These are phyloP conservation scores for Polyplosphaeria fusca DNA, from an alignment of 495 filamentous ascomycete species.

Conservation along the genomic window DNA sequence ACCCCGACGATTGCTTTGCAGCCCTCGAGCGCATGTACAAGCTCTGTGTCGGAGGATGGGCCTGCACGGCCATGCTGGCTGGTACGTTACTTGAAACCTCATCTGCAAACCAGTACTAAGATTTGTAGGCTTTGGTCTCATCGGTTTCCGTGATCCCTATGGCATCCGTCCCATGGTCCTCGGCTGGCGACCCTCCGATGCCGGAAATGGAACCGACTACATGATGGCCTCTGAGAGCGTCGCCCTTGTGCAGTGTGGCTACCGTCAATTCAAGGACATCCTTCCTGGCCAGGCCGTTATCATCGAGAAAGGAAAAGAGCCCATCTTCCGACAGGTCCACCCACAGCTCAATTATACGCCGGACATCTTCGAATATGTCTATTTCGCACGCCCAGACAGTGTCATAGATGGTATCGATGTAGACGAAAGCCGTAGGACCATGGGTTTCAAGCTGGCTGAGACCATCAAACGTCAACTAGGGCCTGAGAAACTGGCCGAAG, in stretches of 20 bases:
- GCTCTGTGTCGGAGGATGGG: conserved; percentile 79
- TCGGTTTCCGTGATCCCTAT: conserved; percentile 84
- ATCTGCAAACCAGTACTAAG: conserved; percentile 16
- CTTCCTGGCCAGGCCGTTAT: conserved; percentile 91
- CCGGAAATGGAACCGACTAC: conserved; percentile 74
- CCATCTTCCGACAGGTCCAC: conserved; percentile 74
- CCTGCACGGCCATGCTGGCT: conserved; percentile 87
- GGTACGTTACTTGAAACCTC: conserved; percentile 46
- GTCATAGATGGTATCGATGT: conserved; percentile 93
- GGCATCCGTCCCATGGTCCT: conserved; percentile 89
- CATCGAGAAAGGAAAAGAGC: conserved; percentile 76
- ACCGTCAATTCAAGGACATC: conserved; percentile 77
- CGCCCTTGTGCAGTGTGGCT: conserved; percentile 83
- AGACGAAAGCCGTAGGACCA: conserved; percentile 81
- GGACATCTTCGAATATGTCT: conserved; percentile 91
- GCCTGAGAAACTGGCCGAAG: conserved; percentile 70
- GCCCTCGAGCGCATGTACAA: conserved; percentile 71
- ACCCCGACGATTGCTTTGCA: conserved; percentile 84
- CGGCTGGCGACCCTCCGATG: conserved; percentile 68
- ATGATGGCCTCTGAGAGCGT: conserved; percentile 98
- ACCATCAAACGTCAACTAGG: conserved; percentile 72
- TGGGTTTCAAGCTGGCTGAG: conserved; percentile 84
- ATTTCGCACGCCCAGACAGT: conserved; percentile 84
- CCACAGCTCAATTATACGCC: conserved; percentile 72
- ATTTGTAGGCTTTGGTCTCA: conserved; percentile 67